Base-by-base conservation (phyloP, 2,329 filamentous ascomycete species). In the Colletotrichum zoysiae region DNA sequence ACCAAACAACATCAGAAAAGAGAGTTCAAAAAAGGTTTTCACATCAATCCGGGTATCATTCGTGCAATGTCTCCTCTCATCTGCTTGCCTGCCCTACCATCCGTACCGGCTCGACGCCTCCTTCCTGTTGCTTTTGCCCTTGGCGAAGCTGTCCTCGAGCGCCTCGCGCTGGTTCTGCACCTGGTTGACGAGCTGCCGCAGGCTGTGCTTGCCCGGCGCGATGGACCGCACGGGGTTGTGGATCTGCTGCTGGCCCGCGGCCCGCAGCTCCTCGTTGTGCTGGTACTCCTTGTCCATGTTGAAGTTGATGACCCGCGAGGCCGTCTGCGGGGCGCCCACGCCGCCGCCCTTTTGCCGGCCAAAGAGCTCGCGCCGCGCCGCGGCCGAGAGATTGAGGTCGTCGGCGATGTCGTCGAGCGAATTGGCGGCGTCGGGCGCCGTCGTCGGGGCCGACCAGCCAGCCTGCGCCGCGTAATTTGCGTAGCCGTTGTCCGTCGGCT, bases 111-210 rank as follows among this genome's bases (percentile, higher is more conserved):
- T 91, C 5, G 93, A 93, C 26, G 94, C 94, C 79, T 97, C 95
- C 76, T 89, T 91, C 81, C 93, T 91, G 78, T 95, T 96, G 76
- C 88, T 89, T 83, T 89, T 91, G 7, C 94, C 93, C 75, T 91
- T 86, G 26, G 94, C 94, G 84, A 97, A 98, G 79, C 93, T 95
- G 78, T 98, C 95, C 82, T 98, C 95, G 75, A 98, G 84, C 2
- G 94, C 95, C 14, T 97, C 94, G 78, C 91, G 91, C 82, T 98
- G 95, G 74, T 87, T 93, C 75, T 90, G 90, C 35, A 93, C 95
- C 73, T 92, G 92, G 81, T 90, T 94, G 75, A 98, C 93, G 76
- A 98, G 86, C 84, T 97, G 95, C 78, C 92, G 91, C 80, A 98
- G 85, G 77, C 89, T 97, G 82, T 98, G 95, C 84, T 98, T 98